Base-by-base conservation (phyloP, 2,329 filamentous ascomycete genomes). In the Fusarium sp. region DNA sequence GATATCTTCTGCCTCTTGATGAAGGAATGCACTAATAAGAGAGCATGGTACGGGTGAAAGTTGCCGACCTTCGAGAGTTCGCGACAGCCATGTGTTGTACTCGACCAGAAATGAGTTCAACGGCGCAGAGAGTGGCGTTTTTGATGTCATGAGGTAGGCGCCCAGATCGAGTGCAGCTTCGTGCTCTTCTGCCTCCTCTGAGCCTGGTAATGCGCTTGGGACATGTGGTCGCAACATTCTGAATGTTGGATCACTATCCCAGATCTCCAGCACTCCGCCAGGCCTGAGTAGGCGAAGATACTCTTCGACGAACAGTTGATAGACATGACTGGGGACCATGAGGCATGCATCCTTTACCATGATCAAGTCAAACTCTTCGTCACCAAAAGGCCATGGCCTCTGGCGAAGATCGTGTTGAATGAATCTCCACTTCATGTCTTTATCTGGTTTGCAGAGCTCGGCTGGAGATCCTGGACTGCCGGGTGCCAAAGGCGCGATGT, bases 381-480 rank as follows among this genome's bases (percentile, higher is more conserved):
- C 88, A 3, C 89, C 85, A 69, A 97, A 94, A 0, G 95, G 95
- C 75, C 94, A 88, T 1, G 93, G 93, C 4, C 86, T 79, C 64
- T 88, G 87, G 62, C 93, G 90, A 69, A 97, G 81, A 79, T 98
- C 94, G 77, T 97, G 94, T 77, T 94, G 92, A 56, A 97, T 88
- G 77, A 97, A 98, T 13, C 85, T 89, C 94, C 94, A 97, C 70
- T 92, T 90, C 84, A 97, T 91, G 49, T 93, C 92, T 73, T 90
- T 90, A 70, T 88, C 86, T 6, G 84, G 83, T 72, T 90, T 89
- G 73, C 85, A 77, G 54, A 77, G 76, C 46, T 78, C 78, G 54
- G 75, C 61, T 8, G 74, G 68, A 13, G 70, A 74, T 40, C 74
- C 77, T 44, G 75, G 68, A 56, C 76, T 80, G 32, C 81, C 81